These are phyloP conservation scores for Cladophialophora carrionii DNA, from an alignment of 2,329 filamentous ascomycete genomes.

Conservation along the genomic window DNA sequence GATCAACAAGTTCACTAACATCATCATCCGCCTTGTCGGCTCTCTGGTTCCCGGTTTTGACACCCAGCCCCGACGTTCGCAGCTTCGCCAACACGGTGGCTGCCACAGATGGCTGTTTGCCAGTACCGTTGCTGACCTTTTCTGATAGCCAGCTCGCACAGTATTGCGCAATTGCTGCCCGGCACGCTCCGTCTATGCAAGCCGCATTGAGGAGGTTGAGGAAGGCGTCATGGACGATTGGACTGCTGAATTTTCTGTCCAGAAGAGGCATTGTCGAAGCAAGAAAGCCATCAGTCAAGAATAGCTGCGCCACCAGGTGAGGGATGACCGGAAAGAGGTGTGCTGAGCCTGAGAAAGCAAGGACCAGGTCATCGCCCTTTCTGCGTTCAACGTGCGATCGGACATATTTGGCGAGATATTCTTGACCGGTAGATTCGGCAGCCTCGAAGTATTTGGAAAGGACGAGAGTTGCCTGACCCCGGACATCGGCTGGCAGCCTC, in stretches of 20 bases:
- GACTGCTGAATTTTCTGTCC: constrained; percentile 78
- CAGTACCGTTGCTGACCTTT: constrained; percentile 72
- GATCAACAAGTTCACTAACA: constrained; percentile 57
- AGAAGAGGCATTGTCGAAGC: constrained; percentile 75
- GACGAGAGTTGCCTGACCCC: constrained; percentile 79
- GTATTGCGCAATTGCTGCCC: constrained; percentile 81
- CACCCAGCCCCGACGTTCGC: constrained; percentile 41
- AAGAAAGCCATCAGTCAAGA: constrained; percentile 87
- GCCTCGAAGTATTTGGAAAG: constrained; percentile 82
- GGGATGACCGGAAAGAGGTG: constrained; percentile 85
- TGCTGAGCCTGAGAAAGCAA: constrained; percentile 90
- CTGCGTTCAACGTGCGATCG: constrained; percentile 70
- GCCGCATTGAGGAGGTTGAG: constrained; percentile 89
- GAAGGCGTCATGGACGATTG: constrained; percentile 81
- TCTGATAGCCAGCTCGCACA: constrained; percentile 87
- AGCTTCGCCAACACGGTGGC: constrained; percentile 75
- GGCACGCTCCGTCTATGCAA: constrained; percentile 80
- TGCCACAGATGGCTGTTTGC: constrained; percentile 57
- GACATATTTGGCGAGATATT: constrained; percentile 74
- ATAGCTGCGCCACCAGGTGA: constrained; percentile 73
- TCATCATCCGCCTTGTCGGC: constrained; percentile 46
- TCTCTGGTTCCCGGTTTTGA: constrained; percentile 43
- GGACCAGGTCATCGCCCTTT: constrained; percentile 84
- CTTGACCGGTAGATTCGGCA: constrained; percentile 69
- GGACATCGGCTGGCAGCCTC: constrained; percentile 71